Percentiles rank a stretch among this genome's conserved stretches.
Evolutionary conservation across 768 basidiomycete species (phyloP).

Genomic region (Tephrocybe sp.): DNA sequence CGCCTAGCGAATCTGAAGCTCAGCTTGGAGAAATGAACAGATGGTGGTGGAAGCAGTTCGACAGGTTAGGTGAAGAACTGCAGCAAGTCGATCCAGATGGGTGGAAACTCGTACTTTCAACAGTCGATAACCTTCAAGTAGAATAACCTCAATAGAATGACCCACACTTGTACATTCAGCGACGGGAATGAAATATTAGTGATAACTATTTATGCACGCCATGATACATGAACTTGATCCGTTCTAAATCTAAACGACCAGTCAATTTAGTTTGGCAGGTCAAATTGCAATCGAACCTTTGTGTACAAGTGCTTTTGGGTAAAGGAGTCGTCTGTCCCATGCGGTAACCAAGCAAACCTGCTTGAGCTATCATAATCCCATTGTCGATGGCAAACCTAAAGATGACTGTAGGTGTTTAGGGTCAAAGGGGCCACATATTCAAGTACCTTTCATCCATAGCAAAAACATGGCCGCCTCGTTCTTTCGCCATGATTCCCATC

Average conservation of each 20-base stretch:
- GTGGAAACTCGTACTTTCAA: conserved; percentile 49
- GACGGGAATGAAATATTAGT: background rate
- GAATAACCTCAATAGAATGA: background rate
- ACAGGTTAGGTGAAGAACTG: conserved; percentile 43
- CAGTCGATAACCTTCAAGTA: conserved; percentile 35
- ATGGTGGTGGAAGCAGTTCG: conserved; percentile 84
- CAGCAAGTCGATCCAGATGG: conserved; percentile 38
- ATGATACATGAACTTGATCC: conserved; percentile 89
- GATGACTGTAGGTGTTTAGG: background rate
- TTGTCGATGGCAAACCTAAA: conserved; percentile 97
- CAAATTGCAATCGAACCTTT: conserved; percentile 55
- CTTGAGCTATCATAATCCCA: conserved; percentile 99
- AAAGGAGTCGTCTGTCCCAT: conserved; percentile 86
- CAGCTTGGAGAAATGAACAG: conserved; percentile 52
- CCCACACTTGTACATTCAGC: conserved; percentile 5
- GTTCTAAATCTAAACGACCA: conserved; percentile 73
- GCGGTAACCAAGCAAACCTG: conserved; percentile 85
- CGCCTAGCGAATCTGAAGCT: conserved; percentile 28
- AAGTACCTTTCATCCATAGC: conserved; percentile 92
- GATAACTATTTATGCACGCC: conserved; percentile 57
- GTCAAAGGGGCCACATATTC: background rate
- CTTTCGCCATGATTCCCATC: conserved; percentile 97
- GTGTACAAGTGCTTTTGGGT: conserved; percentile 83
- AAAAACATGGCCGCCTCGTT: conserved; percentile 86
- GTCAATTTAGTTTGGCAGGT: background rate